These are phyloP conservation scores for Ophidiomyces ophidiicola DNA, from an alignment of 2,329 filamentous ascomycete species.

Conservation along the genomic window DNA sequence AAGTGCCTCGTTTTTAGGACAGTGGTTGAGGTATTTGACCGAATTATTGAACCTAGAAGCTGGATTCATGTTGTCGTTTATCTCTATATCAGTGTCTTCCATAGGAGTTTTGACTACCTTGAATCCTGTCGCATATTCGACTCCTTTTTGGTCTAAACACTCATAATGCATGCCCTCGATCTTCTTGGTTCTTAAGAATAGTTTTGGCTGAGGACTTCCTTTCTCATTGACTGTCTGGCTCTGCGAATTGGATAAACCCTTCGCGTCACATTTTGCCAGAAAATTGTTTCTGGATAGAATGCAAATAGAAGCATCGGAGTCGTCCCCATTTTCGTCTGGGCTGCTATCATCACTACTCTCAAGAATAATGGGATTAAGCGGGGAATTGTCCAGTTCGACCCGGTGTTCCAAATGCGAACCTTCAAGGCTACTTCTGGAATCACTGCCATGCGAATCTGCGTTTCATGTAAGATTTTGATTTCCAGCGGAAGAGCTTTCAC, in stretches of 20 bases:
- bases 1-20: too few relatives aligned
- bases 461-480: neutral
- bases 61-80: too few relatives aligned
- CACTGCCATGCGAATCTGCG: neutral
- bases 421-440: neutral
- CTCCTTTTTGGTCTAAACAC: neutral
- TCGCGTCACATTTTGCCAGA: neutral
- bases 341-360: neutral
- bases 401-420: neutral
- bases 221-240: slow-evolving; percentile 25
- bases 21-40: neutral
- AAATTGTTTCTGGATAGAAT: neutral
- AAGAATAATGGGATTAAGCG: neutral
- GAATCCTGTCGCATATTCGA: too few relatives aligned
- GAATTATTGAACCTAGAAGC: neutral
- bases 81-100: too few relatives aligned
- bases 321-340: neutral
- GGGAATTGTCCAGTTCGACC: neutral
- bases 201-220: slow-evolving; percentile 24
- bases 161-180: neutral
- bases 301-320: neutral
- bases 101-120: too few relatives aligned
- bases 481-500: too few relatives aligned
- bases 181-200: neutral
- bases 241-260: slow-evolving; percentile 2